phyloP scores from a whole-genome alignment of 495 filamentous ascomycete genomes.

The Neurospora sp. region DNA sequence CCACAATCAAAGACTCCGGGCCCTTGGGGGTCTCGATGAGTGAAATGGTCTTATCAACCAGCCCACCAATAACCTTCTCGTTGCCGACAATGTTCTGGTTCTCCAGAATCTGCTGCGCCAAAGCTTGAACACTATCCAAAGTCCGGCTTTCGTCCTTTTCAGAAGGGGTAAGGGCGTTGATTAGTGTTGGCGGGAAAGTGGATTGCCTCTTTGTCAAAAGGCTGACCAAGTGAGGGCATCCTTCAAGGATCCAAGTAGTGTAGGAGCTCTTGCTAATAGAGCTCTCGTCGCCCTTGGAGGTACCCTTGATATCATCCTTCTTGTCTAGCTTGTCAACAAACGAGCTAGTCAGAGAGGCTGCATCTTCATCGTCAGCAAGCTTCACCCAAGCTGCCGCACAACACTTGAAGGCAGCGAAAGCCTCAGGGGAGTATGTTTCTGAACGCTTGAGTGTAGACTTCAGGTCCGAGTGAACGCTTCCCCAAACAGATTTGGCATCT shows the following conservation, averaged over 20 bases:
- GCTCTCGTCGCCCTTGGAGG: background rate
- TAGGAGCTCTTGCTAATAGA: slow-evolving; percentile 7
- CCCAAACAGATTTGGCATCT: slow-evolving; percentile 25
- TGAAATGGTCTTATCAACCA: slow-evolving; percentile 9
- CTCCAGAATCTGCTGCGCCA: slow-evolving; percentile 6
- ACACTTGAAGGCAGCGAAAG: slow-evolving; percentile 33
- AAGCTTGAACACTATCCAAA: background rate
- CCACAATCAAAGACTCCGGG: background rate
- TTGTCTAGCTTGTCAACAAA: slow-evolving; percentile 25
- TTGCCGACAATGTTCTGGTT: slow-evolving; percentile 14
- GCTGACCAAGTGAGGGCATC: background rate
- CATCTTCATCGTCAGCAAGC: slow-evolving; percentile 22
- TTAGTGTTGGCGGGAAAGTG: background rate
- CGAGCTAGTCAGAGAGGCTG: slow-evolving; percentile 18
- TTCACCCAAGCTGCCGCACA: slow-evolving; percentile 26
- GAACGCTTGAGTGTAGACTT: slow-evolving; percentile 24
- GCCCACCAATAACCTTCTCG: slow-evolving; percentile 8
- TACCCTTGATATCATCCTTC: slow-evolving; percentile 8
- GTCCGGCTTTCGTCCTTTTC: background rate
- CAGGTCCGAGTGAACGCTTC: slow-evolving; percentile 21
- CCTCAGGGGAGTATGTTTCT: slow-evolving; percentile 15
- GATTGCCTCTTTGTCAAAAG: background rate
- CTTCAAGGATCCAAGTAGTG: slow-evolving; percentile 15
- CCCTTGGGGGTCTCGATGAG: slow-evolving; percentile 11
- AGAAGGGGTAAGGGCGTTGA: background rate